These are phyloP conservation scores for Magnusiomyces paraingens DNA, from an alignment of 1,139 yeast species.

Conservation along the genomic window DNA sequence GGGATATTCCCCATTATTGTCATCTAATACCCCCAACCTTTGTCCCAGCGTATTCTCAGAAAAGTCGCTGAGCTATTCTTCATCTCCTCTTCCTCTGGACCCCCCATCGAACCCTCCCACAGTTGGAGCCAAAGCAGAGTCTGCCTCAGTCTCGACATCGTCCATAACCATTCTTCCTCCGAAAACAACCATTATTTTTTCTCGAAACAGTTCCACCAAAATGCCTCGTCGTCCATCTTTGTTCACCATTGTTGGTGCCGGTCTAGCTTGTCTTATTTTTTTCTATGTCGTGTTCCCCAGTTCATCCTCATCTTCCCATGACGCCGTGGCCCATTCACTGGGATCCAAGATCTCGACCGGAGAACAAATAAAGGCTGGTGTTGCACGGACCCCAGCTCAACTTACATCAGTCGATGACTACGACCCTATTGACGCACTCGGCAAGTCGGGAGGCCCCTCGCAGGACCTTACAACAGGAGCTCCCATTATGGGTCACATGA, in stretches of 20 bases:
- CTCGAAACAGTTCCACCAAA: not conserved
- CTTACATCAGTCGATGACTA: conserved; percentile 17
- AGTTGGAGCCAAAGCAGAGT: too few relatives aligned
- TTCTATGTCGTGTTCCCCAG: conserved; percentile 1
- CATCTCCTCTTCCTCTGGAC: not conserved
- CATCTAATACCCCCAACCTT: too few relatives aligned
- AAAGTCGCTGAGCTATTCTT: too few relatives aligned
- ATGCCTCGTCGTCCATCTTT: conserved; percentile 4
- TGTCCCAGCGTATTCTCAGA: too few relatives aligned
- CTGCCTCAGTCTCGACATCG: not conserved
- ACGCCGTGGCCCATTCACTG: too few relatives aligned
- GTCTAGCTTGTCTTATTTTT: not conserved
- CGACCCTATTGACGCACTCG: conserved; percentile 19
- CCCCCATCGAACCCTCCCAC: too few relatives aligned
- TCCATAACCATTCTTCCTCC: not conserved
- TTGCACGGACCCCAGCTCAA: conserved; percentile 9
- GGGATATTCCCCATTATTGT: too few relatives aligned
- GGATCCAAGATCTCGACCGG: too few relatives aligned
- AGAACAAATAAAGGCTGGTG: not conserved
- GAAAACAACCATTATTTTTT: too few relatives aligned
- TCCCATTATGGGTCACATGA: conserved; percentile 87
- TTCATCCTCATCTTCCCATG: too few relatives aligned
- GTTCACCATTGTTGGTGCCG: conserved; percentile 2
- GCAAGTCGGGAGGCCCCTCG: conserved; percentile 14
- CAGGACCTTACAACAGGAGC: conserved; percentile 25